These are phyloP conservation scores for Syzygium grande DNA, from an alignment of 345 rosid species.

Conservation along the genomic window DNA sequence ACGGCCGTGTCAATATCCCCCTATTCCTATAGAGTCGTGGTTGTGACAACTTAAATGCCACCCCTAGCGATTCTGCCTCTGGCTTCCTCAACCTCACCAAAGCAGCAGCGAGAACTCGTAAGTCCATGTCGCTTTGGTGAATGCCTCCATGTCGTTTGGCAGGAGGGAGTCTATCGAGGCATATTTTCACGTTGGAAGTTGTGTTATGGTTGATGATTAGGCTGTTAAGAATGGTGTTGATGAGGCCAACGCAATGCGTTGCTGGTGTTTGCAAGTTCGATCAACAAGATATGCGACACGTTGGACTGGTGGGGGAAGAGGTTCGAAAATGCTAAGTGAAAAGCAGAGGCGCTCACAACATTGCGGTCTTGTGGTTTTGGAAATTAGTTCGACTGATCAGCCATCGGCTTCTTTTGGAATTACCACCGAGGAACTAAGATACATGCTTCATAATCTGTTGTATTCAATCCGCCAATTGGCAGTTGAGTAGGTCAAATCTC, in stretches of 20 bases:
- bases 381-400: not conserved
- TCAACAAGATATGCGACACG: constrained; percentile 11
- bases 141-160: not conserved
- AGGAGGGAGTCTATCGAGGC: not conserved
- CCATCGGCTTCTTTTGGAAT: not conserved
- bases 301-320: constrained; percentile 25
- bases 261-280: not conserved
- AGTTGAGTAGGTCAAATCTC: not conserved
- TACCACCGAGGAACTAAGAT: not conserved
- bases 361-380: not conserved
- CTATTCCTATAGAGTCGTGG: no score
- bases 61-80: not conserved
- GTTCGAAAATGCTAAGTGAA: constrained; percentile 42
- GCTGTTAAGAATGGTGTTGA: not conserved
- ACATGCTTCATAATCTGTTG: not conserved
- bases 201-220: not conserved
- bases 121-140: not conserved
- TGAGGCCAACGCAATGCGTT: not conserved
- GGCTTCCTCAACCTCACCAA: not conserved
- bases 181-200: not conserved
- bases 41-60: not conserved
- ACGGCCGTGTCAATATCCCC: no score
- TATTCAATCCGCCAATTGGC: not conserved
- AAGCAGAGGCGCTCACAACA: constrained; percentile 35
- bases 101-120: not conserved